Evolutionary conservation across 2,329 filamentous ascomycete genomes (phyloP).

Genomic region (Pseudogymnoascus sp.): DNA sequence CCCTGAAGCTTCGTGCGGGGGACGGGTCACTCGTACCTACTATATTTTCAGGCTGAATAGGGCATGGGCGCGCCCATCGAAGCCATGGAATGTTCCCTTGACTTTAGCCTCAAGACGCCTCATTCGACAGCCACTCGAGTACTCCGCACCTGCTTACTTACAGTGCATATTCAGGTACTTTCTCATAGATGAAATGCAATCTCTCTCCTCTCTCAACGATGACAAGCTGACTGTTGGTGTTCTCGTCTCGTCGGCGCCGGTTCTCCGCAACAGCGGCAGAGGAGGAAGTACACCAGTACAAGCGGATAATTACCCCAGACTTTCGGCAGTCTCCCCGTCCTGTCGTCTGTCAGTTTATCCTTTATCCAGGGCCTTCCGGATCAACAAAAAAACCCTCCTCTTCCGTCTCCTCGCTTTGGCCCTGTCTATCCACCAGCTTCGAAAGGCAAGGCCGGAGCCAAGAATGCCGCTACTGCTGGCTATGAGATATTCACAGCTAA

Average conservation of each 20-base stretch:
- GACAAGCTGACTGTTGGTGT: not conserved
- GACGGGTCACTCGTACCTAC: not conserved
- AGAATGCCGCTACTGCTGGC: not conserved
- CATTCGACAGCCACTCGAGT: not conserved
- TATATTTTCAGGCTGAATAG: constrained; percentile 7
- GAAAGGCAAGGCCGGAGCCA: not conserved
- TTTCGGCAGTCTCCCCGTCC: not conserved
- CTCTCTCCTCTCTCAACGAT: not conserved
- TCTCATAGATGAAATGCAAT: not conserved
- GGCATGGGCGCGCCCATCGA: not conserved
- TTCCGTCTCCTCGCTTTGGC: not conserved
- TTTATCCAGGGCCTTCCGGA: not conserved
- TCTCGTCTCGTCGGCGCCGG: not conserved
- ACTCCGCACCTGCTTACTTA: not conserved
- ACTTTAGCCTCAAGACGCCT: constrained; percentile 6
- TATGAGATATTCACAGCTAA: not conserved
- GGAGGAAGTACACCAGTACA: not conserved
- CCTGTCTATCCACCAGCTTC: not conserved
- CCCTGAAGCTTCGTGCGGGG: not conserved
- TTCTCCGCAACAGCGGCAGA: not conserved
- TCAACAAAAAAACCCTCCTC: constrained; percentile 4
- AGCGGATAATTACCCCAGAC: constrained; percentile 4
- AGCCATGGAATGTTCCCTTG: constrained; percentile 2
- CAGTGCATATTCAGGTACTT: not conserved
- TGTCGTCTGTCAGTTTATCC: not conserved